These are phyloP conservation scores for Choanephora cucurbitarum DNA, from an alignment of 371 early-diverging fungal genomes.

Conservation along the genomic window DNA sequence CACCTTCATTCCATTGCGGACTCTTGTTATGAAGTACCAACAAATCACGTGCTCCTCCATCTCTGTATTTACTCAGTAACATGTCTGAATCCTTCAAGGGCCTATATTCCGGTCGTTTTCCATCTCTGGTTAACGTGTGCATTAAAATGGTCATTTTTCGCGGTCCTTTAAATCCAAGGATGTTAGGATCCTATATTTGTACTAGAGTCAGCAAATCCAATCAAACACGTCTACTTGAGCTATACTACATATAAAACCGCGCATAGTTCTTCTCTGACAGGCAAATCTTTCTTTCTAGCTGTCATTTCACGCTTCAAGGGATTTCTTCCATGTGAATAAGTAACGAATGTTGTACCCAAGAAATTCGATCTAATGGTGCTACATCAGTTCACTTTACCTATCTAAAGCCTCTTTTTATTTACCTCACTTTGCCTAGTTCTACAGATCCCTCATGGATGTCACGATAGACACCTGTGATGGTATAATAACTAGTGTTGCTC, in stretches of 20 bases:
- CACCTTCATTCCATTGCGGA: constrained; percentile 93
- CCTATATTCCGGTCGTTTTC: constrained; percentile 60
- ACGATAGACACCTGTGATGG: constrained; percentile 55
- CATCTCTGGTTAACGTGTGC: constrained; percentile 71
- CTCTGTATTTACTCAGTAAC: constrained; percentile 62
- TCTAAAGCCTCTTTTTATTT: neutral
- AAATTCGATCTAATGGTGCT: constrained; percentile 80
- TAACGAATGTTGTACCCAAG: constrained; percentile 81
- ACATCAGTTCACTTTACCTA: too few relatives aligned
- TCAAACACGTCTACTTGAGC: too few relatives aligned
- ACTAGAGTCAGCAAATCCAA: too few relatives aligned
- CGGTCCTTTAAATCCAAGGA: constrained; percentile 90
- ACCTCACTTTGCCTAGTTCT: constrained; percentile 67
- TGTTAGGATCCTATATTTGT: constrained; percentile 75
- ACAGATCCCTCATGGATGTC: constrained; percentile 24
- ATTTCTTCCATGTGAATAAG: constrained; percentile 72
- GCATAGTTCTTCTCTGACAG: constrained; percentile 71
- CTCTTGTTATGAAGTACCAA: constrained; percentile 84
- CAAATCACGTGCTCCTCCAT: constrained; percentile 61
- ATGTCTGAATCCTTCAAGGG: constrained; percentile 70
- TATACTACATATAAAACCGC: constrained; percentile 75
- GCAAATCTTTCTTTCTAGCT: constrained; percentile 39
- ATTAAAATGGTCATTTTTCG: constrained; percentile 89
- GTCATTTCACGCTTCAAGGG: constrained; percentile 47
- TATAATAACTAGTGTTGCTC: constrained; percentile 71